A percentile compares a stretch with the other conserved stretches of the same genome.
Conservation (phyloP, 805 yeast species). For the Barnettozyma populi region DNA sequence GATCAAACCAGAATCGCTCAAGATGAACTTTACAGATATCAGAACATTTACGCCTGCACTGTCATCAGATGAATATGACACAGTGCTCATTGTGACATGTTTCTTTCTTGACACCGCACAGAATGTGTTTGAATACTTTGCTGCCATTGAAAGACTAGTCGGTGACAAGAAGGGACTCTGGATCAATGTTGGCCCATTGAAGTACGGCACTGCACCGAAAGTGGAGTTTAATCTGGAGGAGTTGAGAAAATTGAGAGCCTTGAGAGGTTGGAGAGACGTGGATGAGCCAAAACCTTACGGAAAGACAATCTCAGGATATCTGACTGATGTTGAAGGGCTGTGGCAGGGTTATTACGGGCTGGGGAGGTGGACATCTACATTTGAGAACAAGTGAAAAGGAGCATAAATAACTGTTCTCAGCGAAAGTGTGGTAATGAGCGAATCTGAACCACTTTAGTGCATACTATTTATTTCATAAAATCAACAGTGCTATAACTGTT, state of each 20-base stretch:
- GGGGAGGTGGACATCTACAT: slow-evolving; percentile 14
- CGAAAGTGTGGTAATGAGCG: not conserved
- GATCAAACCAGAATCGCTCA: slow-evolving; percentile 42
- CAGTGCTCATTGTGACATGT: slow-evolving; percentile 55
- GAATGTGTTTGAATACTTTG: slow-evolving; percentile 70
- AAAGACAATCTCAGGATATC: slow-evolving; percentile 47
- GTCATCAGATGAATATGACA: slow-evolving; percentile 30
- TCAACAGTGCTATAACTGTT: too few relatives aligned
- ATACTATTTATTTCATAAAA: too few relatives aligned
- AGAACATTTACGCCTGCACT: slow-evolving; percentile 38
- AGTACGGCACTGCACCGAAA: slow-evolving; percentile 82
- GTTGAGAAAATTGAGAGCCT: slow-evolving; percentile 42
- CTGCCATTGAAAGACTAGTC: slow-evolving; percentile 47
- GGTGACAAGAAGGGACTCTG: slow-evolving; percentile 52
- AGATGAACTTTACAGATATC: slow-evolving; percentile 58
- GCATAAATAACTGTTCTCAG: not conserved
- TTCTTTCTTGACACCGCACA: slow-evolving; percentile 93
- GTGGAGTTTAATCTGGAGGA: slow-evolving; percentile 76
- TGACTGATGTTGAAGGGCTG: slow-evolving; percentile 59
- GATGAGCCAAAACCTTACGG: slow-evolving; percentile 31
- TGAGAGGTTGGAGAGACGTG: slow-evolving; percentile 59
- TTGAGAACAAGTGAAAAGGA: not conserved
- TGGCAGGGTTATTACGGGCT: slow-evolving; percentile 80
- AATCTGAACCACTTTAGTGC: too few relatives aligned
- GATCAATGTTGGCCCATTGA: slow-evolving; percentile 90